A percentile compares a stretch with the other conserved stretches of the same genome.
phyloP scores from a whole-genome alignment of 495 filamentous ascomycete genomes.

The Aspergillus biplanus region DNA sequence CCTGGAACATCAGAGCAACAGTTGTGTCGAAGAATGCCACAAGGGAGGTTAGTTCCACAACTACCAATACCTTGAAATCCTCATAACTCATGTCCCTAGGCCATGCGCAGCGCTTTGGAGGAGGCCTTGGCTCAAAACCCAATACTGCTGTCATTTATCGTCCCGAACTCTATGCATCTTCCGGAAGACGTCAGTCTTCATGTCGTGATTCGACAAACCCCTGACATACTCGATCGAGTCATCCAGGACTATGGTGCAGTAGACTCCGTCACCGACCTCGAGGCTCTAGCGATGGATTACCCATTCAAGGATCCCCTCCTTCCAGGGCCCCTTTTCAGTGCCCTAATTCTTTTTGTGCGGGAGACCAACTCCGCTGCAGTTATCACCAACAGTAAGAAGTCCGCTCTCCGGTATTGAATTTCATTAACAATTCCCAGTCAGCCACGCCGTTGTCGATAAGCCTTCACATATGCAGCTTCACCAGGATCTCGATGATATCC shows the following conservation, averaged over 20 bases:
- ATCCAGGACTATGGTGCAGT: constrained; percentile 1
- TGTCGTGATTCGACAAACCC: background rate
- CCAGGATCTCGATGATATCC: constrained; percentile 11
- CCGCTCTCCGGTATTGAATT: background rate
- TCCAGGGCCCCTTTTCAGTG: background rate
- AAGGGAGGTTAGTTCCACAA: background rate
- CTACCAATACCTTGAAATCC: background rate
- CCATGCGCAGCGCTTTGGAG: background rate
- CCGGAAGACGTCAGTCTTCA: constrained; percentile 3
- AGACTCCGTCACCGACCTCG: background rate
- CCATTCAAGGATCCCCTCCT: background rate
- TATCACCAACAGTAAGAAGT: constrained; percentile 8
- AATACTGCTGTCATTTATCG: constrained; percentile 7
- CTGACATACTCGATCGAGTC: background rate
- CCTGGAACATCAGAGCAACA: background rate
- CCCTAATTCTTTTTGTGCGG: background rate
- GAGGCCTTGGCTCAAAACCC: background rate
- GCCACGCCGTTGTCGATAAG: background rate
- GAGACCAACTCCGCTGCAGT: constrained; percentile 4
- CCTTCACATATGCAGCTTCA: constrained; percentile 3
- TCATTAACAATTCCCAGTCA: background rate
- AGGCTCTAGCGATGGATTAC: constrained; percentile 1
- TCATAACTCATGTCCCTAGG: background rate
- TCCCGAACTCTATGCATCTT: background rate
- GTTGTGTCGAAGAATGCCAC: background rate